phyloP scores from a whole-genome alignment of 73 alveolate species.

The Paramecium sexaurelia region DNA sequence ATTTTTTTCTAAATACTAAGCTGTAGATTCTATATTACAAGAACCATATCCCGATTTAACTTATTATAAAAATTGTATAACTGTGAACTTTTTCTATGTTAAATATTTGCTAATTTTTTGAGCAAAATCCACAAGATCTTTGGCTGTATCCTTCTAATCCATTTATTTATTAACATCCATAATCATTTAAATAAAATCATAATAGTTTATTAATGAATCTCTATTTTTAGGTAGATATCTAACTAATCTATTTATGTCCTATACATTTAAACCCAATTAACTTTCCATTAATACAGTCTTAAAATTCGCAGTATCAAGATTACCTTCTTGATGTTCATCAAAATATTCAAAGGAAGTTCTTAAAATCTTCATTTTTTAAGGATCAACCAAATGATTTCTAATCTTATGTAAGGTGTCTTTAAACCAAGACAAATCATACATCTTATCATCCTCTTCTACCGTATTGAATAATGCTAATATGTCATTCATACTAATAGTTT shows the following conservation, averaged over 20 bases:
- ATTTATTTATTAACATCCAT: constrained; percentile 58
- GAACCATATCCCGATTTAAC: constrained; percentile 63
- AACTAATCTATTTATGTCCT: constrained; percentile 66
- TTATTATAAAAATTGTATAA: constrained; percentile 45
- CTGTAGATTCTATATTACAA: neutral
- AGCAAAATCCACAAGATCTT: constrained; percentile 65
- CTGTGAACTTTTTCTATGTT: constrained; percentile 16
- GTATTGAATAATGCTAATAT: constrained; percentile 58
- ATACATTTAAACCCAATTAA: constrained; percentile 48
- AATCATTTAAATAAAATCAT: constrained; percentile 57
- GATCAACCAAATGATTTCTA: constrained; percentile 56
- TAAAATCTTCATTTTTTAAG: neutral
- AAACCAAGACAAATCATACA: constrained; percentile 63
- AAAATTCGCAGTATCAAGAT: constrained; percentile 65
- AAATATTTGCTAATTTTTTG: constrained; percentile 57
- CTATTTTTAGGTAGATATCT: constrained; percentile 62
- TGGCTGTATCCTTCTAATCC: constrained; percentile 60
- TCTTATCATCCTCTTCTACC: constrained; percentile 64
- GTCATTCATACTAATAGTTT: constrained; percentile 55
- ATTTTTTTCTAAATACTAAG: constrained; percentile 35
- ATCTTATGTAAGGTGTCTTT: constrained; percentile 60
- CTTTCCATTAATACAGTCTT: constrained; percentile 67
- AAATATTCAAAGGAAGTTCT: constrained; percentile 58
- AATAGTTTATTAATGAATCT: constrained; percentile 43
- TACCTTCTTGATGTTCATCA: constrained; percentile 70